phyloP scores from a whole-genome alignment of 176 grass and related monocot genomes.

The Carex scoparia region DNA sequence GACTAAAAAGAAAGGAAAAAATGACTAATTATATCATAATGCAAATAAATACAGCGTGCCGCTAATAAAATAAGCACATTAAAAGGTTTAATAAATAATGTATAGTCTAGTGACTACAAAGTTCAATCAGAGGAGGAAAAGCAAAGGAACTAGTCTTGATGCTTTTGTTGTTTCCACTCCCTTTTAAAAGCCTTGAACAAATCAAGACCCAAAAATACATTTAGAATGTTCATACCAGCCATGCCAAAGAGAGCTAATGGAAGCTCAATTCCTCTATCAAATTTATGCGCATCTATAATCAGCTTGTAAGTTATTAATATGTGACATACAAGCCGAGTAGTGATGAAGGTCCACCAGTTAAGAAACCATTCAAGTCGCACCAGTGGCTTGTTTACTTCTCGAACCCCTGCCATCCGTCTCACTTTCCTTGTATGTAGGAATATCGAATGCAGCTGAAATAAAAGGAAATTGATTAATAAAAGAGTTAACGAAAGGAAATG shows the following conservation, averaged over 20 bases:
- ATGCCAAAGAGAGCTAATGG: slow-evolving; percentile 83
- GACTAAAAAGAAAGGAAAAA: not conserved
- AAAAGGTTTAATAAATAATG: not conserved
- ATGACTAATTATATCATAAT: not conserved
- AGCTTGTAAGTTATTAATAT: slow-evolving; percentile 78
- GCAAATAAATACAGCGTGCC: not conserved
- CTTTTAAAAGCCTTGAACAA: slow-evolving; percentile 54
- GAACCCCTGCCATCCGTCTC: slow-evolving; percentile 70
- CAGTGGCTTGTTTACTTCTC: slow-evolving; percentile 42
- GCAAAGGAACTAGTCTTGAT: slow-evolving; percentile 46
- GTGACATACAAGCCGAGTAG: slow-evolving; percentile 59
- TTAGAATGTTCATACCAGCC: slow-evolving; percentile 90
- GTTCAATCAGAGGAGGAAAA: not conserved
- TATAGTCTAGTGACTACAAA: not conserved
- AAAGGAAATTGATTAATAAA: slow-evolving; percentile 22
- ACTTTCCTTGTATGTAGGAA: slow-evolving; percentile 89
- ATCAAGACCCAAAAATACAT: slow-evolving; percentile 74
- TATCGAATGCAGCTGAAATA: slow-evolving; percentile 76
- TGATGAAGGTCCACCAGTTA: slow-evolving; percentile 73
- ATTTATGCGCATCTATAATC: slow-evolving; percentile 72
- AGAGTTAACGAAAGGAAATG: not conserved
- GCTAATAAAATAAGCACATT: not conserved
- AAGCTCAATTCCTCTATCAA: slow-evolving; percentile 73
- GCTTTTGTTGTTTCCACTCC: slow-evolving; percentile 59
- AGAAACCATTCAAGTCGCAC: slow-evolving; percentile 85